Evolutionary conservation across 2,329 filamentous ascomycete species (phyloP), one percentile per base, ranked within the genome.

Genomic region (Ophiostoma quercus): DNA sequence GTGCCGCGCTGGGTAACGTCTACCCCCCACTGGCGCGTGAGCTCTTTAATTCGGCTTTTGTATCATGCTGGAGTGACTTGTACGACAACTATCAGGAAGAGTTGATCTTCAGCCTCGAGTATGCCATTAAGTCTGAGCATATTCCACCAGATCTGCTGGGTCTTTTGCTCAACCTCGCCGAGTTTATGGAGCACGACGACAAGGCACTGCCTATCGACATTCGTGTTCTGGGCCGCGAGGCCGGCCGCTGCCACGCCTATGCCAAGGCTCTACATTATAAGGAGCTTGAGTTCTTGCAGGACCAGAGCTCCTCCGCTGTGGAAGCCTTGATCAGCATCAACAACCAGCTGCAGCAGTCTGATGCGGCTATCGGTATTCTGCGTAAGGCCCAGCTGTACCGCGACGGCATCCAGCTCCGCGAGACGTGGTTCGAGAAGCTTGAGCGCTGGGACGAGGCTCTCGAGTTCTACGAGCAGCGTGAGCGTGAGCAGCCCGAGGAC

Each of bases 101-200:
- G 78, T 86, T 99, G 57, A 96, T 99, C 67, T 89, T 91, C 68
- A 96, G 96, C 32, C 96, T 99, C 68, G 95, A 99, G 78, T 92
- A 91, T 72, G 95, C 96, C 0, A 91, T 99, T 74, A 95, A 93
- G 69, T 98, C 94, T 3, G 91, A 94, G 68, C 94, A 97, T 75
- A 96, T 99, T 14, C 94, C 95, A 0, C 95, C 96, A 0, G 96
- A 99, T 78, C 90, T 99, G 74, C 83, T 99, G 9, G 94, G 97
- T 72, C 90, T 97, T 67, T 84, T 99, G 37, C 87, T 99, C 67
- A 99, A 99, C 76, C 85, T 99, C 67, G 95, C 95, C 29, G 95
- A 99, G 78, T 99, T 99, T 79, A 99, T 99, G 95, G 95, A 99
- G 78, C 95, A 99, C 76, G 96, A 99, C 75, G 95, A 99, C 78